Evolutionary conservation across 768 basidiomycete species (phyloP), one percentile per base, ranked within the genome.

Genomic region (Leccinum longicurvipes): DNA sequence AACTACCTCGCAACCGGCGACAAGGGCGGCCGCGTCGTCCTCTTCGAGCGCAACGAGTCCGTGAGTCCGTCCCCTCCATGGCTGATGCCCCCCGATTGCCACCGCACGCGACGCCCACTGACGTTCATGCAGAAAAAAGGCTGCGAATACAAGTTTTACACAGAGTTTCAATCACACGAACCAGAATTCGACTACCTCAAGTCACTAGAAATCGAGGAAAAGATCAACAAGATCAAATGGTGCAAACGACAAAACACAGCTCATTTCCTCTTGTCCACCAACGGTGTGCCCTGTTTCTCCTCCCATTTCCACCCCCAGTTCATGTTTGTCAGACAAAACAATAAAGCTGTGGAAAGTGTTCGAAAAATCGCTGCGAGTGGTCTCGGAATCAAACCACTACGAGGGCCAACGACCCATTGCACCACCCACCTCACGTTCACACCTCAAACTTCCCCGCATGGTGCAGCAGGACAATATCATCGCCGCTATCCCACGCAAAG

Each of bases 171-270:
- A 80, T 95, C 93, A 46, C 97, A 99, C 73, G 97, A 99, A 73
- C 97, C 97, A 53, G 97, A 99, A 73, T 99, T 99, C 73, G 97
- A 99, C 78, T 99, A 99, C 74, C 86, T 99, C 69, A 99, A 99
- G 81, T 97, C 93, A 23, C 80, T 99, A 64, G 97, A 99, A 82
- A 99, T 99, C 74, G 97, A 99, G 76, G 97, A 99, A 83, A 99
- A 99, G 88, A 99, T 99, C 81, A 99, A 99, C 81, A 92, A 97
- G 85, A 99, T 99, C 84, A 93, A 94, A 73, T 99, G 97, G 97
- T 98, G 95, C 81, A 94, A 87, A 79, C 84, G 97, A 61, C 94
- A 97, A 77, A 98, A 98, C 72, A 82, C 91, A 46, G 95, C 97
- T 45, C 97, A 99, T 74, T 98, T 99, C 74, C 76, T 99, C 54